Conservation (phyloP, 2,329 filamentous ascomycete species). For the Scytalidium lignicola region DNA sequence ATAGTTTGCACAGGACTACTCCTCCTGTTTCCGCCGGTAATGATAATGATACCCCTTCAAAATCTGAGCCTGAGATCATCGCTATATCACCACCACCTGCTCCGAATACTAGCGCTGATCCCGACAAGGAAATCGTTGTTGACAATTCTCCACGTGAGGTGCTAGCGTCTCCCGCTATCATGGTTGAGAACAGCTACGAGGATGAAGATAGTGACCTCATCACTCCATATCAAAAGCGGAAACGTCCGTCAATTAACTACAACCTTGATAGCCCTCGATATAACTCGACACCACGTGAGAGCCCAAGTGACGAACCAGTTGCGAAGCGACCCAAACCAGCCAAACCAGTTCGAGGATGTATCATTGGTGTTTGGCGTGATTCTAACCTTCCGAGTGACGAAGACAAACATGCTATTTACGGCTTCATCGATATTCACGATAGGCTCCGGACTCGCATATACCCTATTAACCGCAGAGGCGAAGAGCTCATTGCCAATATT, state of each 20-base stretch:
- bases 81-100: neutral
- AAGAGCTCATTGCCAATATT: constrained; percentile 37
- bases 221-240: constrained; percentile 49
- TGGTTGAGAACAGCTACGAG: constrained; percentile 13
- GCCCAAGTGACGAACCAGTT: constrained; percentile 12
- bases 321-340: constrained; percentile 17
- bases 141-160: constrained; percentile 12
- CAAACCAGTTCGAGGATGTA: constrained; percentile 22
- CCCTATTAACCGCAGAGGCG: constrained; percentile 41
- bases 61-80: neutral
- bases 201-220: constrained; percentile 31
- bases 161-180: constrained; percentile 13
- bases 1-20: neutral
- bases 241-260: constrained; percentile 45
- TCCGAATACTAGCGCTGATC: neutral
- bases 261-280: constrained; percentile 44
- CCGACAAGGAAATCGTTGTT: constrained; percentile 19
- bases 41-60: neutral
- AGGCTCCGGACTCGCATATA: constrained; percentile 56
- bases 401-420: constrained; percentile 54
- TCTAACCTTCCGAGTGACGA: constrained; percentile 43
- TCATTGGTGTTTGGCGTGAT: constrained; percentile 57
- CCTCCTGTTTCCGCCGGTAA: neutral
- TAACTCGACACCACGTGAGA: constrained; percentile 8
- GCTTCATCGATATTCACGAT: constrained; percentile 58